A percentile compares a stretch with the other conserved stretches of the same genome.
Evolutionary conservation across 2,329 filamentous ascomycete species (phyloP).

Genomic region (Colletotrichum sublineola): DNA sequence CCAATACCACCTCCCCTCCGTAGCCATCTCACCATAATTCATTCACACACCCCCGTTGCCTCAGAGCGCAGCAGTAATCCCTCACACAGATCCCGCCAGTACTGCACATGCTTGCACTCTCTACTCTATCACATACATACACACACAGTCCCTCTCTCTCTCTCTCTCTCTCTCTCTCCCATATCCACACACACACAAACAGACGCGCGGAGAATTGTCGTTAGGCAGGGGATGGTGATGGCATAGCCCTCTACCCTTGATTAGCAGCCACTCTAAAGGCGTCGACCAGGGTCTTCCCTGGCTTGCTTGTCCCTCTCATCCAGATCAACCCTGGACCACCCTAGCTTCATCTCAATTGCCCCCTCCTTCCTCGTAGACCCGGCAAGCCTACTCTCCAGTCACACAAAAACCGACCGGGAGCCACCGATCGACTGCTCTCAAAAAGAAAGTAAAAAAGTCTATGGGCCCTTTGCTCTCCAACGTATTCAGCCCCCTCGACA

Average conservation of each 20-base stretch:
- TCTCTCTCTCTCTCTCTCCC: slow-evolving; percentile 23
- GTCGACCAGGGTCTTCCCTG: slow-evolving; percentile 52
- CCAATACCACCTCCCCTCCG: slow-evolving; percentile 7
- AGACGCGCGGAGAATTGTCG: slow-evolving; percentile 56
- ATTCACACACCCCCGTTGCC: background rate
- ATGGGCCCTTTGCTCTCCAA: slow-evolving; percentile 48
- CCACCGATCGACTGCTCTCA: slow-evolving; percentile 54
- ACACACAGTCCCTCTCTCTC: slow-evolving; percentile 24
- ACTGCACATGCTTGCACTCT: background rate
- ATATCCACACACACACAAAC: slow-evolving; percentile 37
- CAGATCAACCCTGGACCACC: slow-evolving; percentile 56
- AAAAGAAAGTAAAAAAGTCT: slow-evolving; percentile 37
- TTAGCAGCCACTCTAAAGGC: slow-evolving; percentile 56
- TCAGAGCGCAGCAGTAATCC: background rate
- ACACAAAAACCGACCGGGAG: slow-evolving; percentile 64
- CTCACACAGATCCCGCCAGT: background rate
- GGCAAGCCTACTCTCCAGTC: slow-evolving; percentile 50
- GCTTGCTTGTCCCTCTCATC: slow-evolving; percentile 51
- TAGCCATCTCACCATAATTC: background rate
- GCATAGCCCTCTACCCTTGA: slow-evolving; percentile 53
- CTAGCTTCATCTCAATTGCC: slow-evolving; percentile 60
- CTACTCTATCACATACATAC: slow-evolving; percentile 33
- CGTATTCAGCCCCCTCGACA: slow-evolving; percentile 39
- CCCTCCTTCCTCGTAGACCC: slow-evolving; percentile 50
- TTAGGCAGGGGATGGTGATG: slow-evolving; percentile 49